These are phyloP conservation scores for Glycine latifolia DNA, from an alignment of 306 rosid genomes.

Conservation along the genomic window DNA sequence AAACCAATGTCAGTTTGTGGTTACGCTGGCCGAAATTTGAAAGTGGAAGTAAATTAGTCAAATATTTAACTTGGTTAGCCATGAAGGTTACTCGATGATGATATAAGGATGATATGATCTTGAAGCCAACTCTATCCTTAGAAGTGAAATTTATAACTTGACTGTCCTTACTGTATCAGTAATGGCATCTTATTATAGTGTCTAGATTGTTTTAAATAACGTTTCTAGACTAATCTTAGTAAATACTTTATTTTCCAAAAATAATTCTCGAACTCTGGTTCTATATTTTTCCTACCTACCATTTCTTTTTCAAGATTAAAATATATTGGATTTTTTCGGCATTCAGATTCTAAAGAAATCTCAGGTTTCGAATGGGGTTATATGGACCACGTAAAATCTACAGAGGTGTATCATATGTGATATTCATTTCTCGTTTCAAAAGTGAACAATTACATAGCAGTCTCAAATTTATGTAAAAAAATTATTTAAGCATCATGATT, in stretches of 20 bases:
- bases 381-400: constrained; percentile 13
- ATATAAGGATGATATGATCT: constrained; percentile 39
- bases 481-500: constrained; percentile 16
- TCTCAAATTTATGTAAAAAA: constrained; percentile 3
- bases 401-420: constrained; percentile 20
- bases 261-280: not conserved
- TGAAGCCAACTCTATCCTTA: not conserved
- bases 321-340: not conserved
- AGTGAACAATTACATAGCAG: constrained; percentile 12
- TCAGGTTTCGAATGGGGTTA: constrained; percentile 23
- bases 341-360: constrained; percentile 18
- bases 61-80: constrained; percentile 1
- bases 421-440: not conserved
- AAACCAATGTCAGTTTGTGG: constrained; percentile 24
- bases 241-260: constrained; percentile 8
- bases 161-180: not conserved
- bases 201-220: constrained; percentile 11
- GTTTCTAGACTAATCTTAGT: constrained; percentile 12
- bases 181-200: not conserved
- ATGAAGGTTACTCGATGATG: constrained; percentile 31
- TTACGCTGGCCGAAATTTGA: constrained; percentile 25
- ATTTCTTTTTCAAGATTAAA: not conserved
- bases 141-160: constrained; percentile 4
- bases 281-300: not conserved
- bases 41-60: constrained; percentile 22